These are phyloP conservation scores for Blastocystis hominis DNA, from an alignment of 352 stramenopile species.

Conservation along the genomic window DNA sequence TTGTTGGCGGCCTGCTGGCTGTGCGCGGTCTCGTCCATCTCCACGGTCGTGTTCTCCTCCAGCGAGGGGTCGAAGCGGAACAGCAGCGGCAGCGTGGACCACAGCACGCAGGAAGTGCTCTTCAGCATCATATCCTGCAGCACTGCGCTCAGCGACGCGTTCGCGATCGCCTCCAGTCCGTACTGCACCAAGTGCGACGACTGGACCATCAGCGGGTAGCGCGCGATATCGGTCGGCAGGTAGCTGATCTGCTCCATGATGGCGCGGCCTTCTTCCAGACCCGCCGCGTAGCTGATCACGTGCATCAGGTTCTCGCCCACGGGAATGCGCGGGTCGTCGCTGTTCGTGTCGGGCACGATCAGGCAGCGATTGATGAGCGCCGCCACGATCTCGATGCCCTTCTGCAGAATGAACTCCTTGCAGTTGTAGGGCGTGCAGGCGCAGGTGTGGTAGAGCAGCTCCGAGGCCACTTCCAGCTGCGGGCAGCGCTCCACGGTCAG, in stretches of 20 bases:
- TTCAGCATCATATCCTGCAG: constrained; percentile 58
- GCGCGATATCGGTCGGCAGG: constrained; percentile 46
- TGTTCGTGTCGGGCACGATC: constrained; percentile 32
- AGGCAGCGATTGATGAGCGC: constrained; percentile 21
- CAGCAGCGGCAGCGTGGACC: constrained; percentile 59
- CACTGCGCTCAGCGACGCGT: background rate
- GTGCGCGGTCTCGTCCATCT: constrained; percentile 52
- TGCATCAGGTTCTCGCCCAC: constrained; percentile 60
- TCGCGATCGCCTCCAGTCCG: constrained; percentile 58
- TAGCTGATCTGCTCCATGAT: constrained; percentile 49
- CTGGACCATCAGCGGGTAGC: constrained; percentile 48
- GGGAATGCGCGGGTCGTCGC: constrained; percentile 59
- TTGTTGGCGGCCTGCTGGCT: constrained; percentile 65
- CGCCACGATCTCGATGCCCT: constrained; percentile 57
- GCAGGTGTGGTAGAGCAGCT: constrained; percentile 59
- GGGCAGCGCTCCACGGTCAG: constrained; percentile 49
- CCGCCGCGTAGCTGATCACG: constrained; percentile 46
- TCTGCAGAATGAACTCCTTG: constrained; percentile 59
- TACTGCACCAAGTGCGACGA: constrained; percentile 58
- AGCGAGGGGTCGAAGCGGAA: constrained; percentile 60
- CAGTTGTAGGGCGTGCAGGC: constrained; percentile 57
- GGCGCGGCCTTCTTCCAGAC: constrained; percentile 40
- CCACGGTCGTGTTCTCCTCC: constrained; percentile 34
- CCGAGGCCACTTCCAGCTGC: constrained; percentile 37
- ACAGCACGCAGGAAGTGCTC: constrained; percentile 57